Evolutionary conservation across 2,329 filamentous ascomycete genomes (phyloP), one percentile per base, ranked within the genome.

Genomic region (Metarhizium guizhouense): DNA sequence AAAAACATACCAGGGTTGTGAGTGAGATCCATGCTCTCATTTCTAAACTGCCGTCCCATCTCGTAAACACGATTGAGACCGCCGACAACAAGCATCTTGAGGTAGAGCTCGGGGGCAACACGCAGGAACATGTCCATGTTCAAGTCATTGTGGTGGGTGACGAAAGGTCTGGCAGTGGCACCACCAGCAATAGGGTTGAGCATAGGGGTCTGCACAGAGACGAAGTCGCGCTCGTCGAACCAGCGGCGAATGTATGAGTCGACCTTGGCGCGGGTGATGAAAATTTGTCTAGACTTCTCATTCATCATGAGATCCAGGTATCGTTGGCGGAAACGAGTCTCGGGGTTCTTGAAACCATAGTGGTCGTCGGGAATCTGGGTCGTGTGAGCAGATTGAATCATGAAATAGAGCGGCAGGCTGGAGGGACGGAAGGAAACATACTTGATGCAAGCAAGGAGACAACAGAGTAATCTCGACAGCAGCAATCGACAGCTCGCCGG

Each of bases 231-330:
- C 63, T 86, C 82, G 65, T 96, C 89, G 64, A 99, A 90, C 79
- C 87, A 99, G 65, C 83, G 82, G 63, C 94, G 89, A 62, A 99
- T 87, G 69, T 90, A 96, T 59, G 83, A 85, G 68, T 95, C 84
- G 67, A 97, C 92, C 81, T 90, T 91, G 66, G 90, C 84, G 55
- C 94, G 84, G 43, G 88, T 91, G 65, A 90, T 80, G 72, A 97
- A 88, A 56, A 92, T 87, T 58, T 95, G 82, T 55, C 91, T 84
- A 49, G 88, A 90, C 59, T 80, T 80, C 67, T 95, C 88, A 74
- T 99, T 96, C 87, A 97, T 95, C 74, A 99, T 94, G 64, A 99
- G 78, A 72, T 99, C 94, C 53, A 99, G 84, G 72, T 96, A 95
- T 58, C 93, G 84, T 76, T 96, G 89, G 65, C 95, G 88, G 81